phyloP scores from a whole-genome alignment of 768 basidiomycete genomes.

The Suillus paluster region DNA sequence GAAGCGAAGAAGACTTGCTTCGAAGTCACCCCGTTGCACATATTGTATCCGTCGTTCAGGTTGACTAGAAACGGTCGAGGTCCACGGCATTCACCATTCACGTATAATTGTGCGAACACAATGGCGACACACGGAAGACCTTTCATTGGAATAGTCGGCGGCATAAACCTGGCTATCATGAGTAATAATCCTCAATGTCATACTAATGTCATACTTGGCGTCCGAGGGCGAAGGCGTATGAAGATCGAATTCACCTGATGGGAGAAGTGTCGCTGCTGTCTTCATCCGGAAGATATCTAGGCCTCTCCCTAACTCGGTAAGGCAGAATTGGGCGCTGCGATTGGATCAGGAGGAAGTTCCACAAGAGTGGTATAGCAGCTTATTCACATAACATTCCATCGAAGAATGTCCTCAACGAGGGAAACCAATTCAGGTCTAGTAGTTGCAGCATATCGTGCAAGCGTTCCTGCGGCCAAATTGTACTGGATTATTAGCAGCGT shows the following conservation, averaged over 20 bases:
- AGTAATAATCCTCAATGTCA: background rate
- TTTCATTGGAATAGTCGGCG: slow-evolving; percentile 42
- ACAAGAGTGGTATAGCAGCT: too few species aligned
- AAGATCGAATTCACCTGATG: slow-evolving; percentile 42
- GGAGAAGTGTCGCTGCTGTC: slow-evolving; percentile 45
- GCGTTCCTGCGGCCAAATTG: slow-evolving; percentile 43
- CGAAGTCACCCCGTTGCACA: slow-evolving; percentile 38
- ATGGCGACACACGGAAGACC: slow-evolving; percentile 43
- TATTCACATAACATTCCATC: slow-evolving; percentile 14
- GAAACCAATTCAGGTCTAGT: slow-evolving; percentile 26
- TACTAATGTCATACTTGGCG: slow-evolving; percentile 38
- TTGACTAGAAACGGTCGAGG: slow-evolving; percentile 44
- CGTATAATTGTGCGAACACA: slow-evolving; percentile 45
- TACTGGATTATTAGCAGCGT: slow-evolving; percentile 43
- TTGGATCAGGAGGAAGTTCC: background rate
- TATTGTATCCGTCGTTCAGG: slow-evolving; percentile 42
- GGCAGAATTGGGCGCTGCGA: slow-evolving; percentile 44
- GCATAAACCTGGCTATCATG: slow-evolving; percentile 43
- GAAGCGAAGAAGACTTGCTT: slow-evolving; percentile 21
- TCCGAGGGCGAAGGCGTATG: slow-evolving; percentile 40
- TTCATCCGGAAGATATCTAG: slow-evolving; percentile 47
- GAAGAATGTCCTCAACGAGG: slow-evolving; percentile 33
- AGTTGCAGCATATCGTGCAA: slow-evolving; percentile 29
- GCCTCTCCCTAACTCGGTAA: slow-evolving; percentile 54
- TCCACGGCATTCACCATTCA: slow-evolving; percentile 40